Percentiles rank a stretch among this genome's conserved stretches.
phyloP scores from a whole-genome alignment of 345 rosid species.

The Arabidopsis arenosa region DNA sequence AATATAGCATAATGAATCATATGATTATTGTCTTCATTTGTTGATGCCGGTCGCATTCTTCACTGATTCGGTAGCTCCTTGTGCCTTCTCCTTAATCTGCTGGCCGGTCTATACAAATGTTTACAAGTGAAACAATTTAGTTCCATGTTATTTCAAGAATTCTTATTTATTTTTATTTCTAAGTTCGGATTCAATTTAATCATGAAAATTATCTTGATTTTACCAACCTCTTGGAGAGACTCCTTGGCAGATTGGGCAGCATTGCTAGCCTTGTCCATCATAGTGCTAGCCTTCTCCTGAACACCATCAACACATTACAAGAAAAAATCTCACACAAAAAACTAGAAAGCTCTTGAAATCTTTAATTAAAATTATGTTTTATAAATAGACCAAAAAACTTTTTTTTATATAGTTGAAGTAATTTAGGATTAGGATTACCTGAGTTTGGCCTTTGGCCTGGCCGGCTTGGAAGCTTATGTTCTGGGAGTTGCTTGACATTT shows the following conservation, averaged over 20 bases:
- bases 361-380: neutral
- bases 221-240: constrained; percentile 56
- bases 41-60: constrained; percentile 64
- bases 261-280: constrained; percentile 62
- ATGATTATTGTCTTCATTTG: constrained; percentile 43
- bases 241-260: constrained; percentile 75
- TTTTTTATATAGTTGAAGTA: neutral
- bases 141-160: neutral
- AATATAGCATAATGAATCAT: neutral
- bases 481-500: constrained; percentile 55
- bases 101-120: constrained; percentile 55
- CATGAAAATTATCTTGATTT: neutral
- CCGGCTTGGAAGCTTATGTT: constrained; percentile 55
- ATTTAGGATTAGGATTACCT: constrained; percentile 45
- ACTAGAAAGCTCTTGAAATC: no score
- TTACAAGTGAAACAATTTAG: neutral
- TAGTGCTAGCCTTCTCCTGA: constrained; percentile 64
- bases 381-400: neutral
- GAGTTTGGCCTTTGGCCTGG: constrained; percentile 62
- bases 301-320: neutral
- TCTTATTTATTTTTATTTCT: no score
- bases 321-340: no score
- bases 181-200: neutral
- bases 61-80: constrained; percentile 67
- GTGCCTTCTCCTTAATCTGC: constrained; percentile 62